These are phyloP conservation scores for Crotalaria pallida DNA, from an alignment of 306 rosid genomes.

Conservation along the genomic window DNA sequence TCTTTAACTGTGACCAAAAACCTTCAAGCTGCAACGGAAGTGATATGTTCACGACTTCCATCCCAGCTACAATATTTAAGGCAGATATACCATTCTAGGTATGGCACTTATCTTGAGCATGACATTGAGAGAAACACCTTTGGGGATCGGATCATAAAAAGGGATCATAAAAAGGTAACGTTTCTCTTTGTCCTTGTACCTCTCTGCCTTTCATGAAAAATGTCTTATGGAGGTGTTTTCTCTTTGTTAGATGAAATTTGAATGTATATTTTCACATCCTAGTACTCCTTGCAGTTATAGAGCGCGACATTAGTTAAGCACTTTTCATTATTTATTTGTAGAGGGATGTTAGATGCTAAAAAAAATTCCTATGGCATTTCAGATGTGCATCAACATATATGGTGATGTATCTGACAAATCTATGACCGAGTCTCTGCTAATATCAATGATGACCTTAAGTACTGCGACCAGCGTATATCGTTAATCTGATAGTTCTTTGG, in stretches of 20 bases:
- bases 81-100: conserved; percentile 52
- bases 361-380: background rate
- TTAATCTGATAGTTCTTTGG: background rate
- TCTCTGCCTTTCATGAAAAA: background rate
- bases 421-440: background rate
- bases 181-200: conserved; percentile 2
- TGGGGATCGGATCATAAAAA: conserved; percentile 65
- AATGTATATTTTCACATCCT: background rate
- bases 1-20: conserved; percentile 18
- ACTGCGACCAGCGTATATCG: background rate
- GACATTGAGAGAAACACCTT: conserved; percentile 47
- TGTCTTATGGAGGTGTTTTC: background rate
- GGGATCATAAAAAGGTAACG: conserved; percentile 63
- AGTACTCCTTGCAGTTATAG: background rate
- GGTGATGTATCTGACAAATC: background rate
- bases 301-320: background rate
- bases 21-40: conserved; percentile 68
- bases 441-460: background rate
- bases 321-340: background rate
- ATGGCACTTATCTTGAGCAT: conserved; percentile 42
- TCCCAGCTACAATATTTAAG: conserved; percentile 71
- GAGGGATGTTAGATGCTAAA: background rate
- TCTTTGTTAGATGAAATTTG: background rate
- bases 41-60: conserved; percentile 69
- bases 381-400: background rate